Conservation (phyloP, 129 eudicot genomes). For the Tagetes patula region DNA sequence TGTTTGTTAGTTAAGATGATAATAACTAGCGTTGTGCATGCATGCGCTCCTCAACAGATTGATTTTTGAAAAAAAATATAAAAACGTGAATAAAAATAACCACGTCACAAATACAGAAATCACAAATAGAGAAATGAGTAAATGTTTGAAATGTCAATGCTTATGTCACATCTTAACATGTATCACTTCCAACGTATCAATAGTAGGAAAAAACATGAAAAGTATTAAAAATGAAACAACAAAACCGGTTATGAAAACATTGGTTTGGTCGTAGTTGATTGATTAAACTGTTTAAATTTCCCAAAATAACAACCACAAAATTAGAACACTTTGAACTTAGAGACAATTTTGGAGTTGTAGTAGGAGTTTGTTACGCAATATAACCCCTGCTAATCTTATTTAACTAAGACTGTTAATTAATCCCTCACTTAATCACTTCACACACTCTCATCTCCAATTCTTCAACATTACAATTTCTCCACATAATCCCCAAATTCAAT, state of each 20-base stretch:
- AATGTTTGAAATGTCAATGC: no score
- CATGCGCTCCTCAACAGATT: no score
- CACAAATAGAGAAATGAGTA: no score
- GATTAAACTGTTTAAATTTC: neutral
- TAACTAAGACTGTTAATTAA: conserved; percentile 20
- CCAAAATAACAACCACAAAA: conserved; percentile 18
- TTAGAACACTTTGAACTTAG: conserved; percentile 14
- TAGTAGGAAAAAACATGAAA: no score
- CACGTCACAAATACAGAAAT: no score
- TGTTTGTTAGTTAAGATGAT: no score
- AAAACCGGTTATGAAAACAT: neutral
- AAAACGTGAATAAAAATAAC: no score
- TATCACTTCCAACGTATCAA: no score
- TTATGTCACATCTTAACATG: no score
- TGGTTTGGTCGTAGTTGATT: conserved; percentile 4
- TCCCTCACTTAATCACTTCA: conserved; percentile 20
- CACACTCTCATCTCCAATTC: neutral
- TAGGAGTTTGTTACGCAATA: conserved; percentile 39
- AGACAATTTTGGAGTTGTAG: conserved; percentile 28
- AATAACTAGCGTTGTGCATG: no score
- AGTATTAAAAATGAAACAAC: no score
- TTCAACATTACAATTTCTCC: conserved; percentile 13
- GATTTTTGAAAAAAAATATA: no score
- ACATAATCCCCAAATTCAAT: conserved; percentile 1
- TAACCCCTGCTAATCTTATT: conserved; percentile 15